Evolutionary conservation across 2,329 filamentous ascomycete genomes (phyloP).

Genomic region (Fusarium camptoceras): DNA sequence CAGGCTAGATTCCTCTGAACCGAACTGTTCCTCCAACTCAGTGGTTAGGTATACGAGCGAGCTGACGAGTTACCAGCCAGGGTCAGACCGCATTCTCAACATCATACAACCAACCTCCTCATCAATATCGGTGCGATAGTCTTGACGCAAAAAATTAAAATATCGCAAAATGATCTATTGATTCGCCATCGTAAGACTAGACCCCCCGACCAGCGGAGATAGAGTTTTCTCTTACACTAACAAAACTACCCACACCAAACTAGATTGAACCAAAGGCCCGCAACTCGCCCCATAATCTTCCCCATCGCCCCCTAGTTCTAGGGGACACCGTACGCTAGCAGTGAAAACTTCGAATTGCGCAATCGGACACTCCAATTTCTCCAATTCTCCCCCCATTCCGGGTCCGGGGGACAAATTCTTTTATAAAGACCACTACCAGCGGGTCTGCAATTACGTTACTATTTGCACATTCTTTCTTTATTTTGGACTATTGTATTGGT

Average conservation of each 20-base stretch:
- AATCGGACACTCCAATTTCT: constrained; percentile 15
- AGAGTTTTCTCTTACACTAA: constrained; percentile 8
- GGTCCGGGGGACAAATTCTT: neutral
- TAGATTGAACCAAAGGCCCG: constrained; percentile 4
- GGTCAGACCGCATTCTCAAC: neutral
- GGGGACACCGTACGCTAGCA: constrained; percentile 12
- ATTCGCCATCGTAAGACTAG: constrained; percentile 4
- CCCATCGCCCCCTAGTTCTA: constrained; percentile 15
- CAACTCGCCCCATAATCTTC: constrained; percentile 19
- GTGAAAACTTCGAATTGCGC: constrained; percentile 43
- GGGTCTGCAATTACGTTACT: neutral
- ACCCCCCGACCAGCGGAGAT: constrained; percentile 10
- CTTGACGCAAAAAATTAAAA: neutral
- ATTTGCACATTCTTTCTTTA: neutral
- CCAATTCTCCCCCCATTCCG: neutral
- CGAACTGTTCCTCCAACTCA: neutral
- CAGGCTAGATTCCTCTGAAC: neutral
- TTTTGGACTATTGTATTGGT: neutral
- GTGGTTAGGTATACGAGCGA: neutral
- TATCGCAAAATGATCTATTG: neutral
- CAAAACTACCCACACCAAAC: neutral
- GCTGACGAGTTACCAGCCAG: neutral
- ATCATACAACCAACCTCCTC: no score
- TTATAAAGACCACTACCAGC: neutral
- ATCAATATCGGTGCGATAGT: neutral